These are phyloP conservation scores for Daldinia childiae DNA, from an alignment of 495 filamentous ascomycete genomes.

Conservation along the genomic window DNA sequence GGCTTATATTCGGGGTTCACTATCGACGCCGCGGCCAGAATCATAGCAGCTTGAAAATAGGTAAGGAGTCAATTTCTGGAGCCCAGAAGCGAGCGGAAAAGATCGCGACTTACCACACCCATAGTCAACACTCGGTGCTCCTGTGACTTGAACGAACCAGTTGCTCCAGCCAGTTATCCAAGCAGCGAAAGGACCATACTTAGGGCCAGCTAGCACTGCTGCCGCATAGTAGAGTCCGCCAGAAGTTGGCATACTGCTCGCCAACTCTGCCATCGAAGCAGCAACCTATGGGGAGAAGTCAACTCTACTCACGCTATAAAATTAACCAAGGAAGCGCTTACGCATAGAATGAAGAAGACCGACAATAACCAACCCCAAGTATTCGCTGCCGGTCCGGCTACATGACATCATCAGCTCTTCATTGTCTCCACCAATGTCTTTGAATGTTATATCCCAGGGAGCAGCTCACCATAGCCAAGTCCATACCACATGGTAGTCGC, in stretches of 20 bases:
- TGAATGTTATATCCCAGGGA: not conserved
- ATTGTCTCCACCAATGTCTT: not conserved
- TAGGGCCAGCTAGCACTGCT: slow-evolving; percentile 79
- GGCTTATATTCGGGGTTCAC: slow-evolving; percentile 71
- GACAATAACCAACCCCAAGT: slow-evolving; percentile 84
- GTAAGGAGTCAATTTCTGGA: slow-evolving; percentile 52
- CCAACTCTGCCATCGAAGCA: slow-evolving; percentile 42
- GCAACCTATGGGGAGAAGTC: slow-evolving; percentile 22
- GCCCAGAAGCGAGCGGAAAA: too few species aligned
- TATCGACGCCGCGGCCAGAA: slow-evolving; percentile 76
- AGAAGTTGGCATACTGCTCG: slow-evolving; percentile 56
- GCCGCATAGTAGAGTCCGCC: slow-evolving; percentile 83
- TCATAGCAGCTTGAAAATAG: slow-evolving; percentile 68
- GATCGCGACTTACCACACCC: slow-evolving; percentile 44
- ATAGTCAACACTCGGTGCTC: slow-evolving; percentile 67
- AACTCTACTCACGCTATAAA: slow-evolving; percentile 69
- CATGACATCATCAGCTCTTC: slow-evolving; percentile 17
- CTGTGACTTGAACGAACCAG: slow-evolving; percentile 76
- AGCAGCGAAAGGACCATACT: slow-evolving; percentile 77
- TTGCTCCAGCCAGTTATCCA: slow-evolving; percentile 82
- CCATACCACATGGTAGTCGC: slow-evolving; percentile 80
- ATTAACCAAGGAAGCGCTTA: slow-evolving; percentile 58
- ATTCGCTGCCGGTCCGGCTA: slow-evolving; percentile 78
- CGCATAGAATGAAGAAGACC: slow-evolving; percentile 77
- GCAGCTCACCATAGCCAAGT: slow-evolving; percentile 71